Evolutionary conservation across 345 rosid species (phyloP), one percentile per base, ranked within the genome.

Genomic region (Eucalyptus sp.): DNA sequence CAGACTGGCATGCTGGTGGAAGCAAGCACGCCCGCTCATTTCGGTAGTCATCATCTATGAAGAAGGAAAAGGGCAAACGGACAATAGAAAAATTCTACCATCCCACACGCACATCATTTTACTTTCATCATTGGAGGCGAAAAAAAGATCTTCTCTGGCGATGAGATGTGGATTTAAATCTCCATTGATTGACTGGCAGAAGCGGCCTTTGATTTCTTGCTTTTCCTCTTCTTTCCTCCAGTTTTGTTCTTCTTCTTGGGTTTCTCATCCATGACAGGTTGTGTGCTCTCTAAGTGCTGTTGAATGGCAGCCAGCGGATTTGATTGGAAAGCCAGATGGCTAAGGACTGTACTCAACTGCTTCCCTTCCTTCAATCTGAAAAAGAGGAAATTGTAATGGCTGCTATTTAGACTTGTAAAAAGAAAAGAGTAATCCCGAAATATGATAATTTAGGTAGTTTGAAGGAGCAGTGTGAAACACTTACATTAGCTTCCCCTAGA

Each of bases 281-380:
- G 96, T 54, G 95, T 94, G 93, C 93, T 95, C 95, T 88, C 91
- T 71, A 96, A 88, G 46, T 95, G 98, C 89, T 96, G 97, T 86
- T 93, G 93, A 84, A 96, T 94, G 62, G 98, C 94, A 91, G 93
- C 97, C 15, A 95, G 85, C 1, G 99, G 98, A 93, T 98, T 97
- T 24, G 92, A 91, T 90, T 91, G 95, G 91, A 96, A 98, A 51
- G 92, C 93, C 25, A 95, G 97, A 92, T 97, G 94, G 85, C 91
- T 92, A 44, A 95, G 94, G 92, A 97, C 98, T 88, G 90, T 91
- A 89, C 87, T 91, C 93, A 96, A 50, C 86, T 95, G 95, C 83
- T 92, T 92, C 64, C 94, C 94, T 91, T 98, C 99, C 87, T 91
- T 92, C 93, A 95, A 80, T 92, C 99, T 97, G 90, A 15, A 46